Conservation (phyloP, 768 basidiomycete genomes). For the Plicaturopsis crispa region DNA sequence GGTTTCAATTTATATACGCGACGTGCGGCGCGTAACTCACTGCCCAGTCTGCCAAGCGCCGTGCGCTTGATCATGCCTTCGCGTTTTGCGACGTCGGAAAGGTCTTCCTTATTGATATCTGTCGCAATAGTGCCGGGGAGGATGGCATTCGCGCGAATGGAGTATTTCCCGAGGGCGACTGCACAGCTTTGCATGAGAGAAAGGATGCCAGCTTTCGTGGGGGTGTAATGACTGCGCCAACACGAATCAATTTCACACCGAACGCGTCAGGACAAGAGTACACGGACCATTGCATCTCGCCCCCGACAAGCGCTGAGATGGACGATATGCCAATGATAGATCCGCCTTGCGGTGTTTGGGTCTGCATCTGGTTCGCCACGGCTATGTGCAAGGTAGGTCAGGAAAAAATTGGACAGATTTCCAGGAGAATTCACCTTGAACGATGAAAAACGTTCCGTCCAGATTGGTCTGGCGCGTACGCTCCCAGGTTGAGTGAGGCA, state of each 20-base stretch:
- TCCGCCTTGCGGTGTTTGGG: conserved; percentile 61
- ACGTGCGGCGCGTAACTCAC: conserved; percentile 21
- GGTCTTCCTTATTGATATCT: conserved; percentile 71
- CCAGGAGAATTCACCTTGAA: conserved; percentile 36
- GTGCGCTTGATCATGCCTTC: conserved; percentile 60
- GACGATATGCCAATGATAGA: conserved; percentile 71
- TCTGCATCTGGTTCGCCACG: conserved; percentile 68
- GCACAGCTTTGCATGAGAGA: conserved; percentile 78
- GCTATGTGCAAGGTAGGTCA: conserved; percentile 27
- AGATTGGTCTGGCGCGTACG: conserved; percentile 52
- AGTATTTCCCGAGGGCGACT: conserved; percentile 68
- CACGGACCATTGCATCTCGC: conserved; percentile 56
- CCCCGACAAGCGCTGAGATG: conserved; percentile 76
- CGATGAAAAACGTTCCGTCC: conserved; percentile 68
- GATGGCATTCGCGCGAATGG: conserved; percentile 64
- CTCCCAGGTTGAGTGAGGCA: conserved; percentile 39
- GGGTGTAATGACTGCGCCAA: conserved; percentile 56
- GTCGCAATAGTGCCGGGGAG: conserved; percentile 77
- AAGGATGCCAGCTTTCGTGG: conserved; percentile 73
- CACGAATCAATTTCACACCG: neutral
- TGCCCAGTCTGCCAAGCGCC: conserved; percentile 58
- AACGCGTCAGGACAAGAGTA: neutral
- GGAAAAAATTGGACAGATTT: neutral
- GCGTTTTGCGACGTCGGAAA: conserved; percentile 49
- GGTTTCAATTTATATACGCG: neutral